Percentiles rank a stretch among this genome's conserved stretches.
phyloP scores from a whole-genome alignment of 2,329 filamentous ascomycete genomes.

The Colletotrichum abscissum region DNA sequence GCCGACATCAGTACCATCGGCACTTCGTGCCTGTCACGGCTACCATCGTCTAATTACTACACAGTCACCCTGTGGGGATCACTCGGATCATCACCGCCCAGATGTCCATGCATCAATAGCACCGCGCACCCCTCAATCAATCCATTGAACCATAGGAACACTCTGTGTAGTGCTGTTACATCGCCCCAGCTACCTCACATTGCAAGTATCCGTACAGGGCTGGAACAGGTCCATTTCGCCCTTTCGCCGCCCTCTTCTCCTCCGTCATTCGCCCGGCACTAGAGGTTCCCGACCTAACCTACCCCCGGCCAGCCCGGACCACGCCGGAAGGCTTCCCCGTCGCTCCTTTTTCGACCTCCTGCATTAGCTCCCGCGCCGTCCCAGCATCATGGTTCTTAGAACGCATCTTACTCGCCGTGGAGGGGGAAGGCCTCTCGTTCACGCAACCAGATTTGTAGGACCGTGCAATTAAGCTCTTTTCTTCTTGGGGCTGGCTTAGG shows the following conservation, averaged over 20 bases:
- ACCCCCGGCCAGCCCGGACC: not conserved
- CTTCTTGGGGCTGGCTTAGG: no score
- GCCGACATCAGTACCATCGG: not conserved
- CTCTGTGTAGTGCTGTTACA: conserved; percentile 8
- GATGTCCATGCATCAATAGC: conserved; percentile 10
- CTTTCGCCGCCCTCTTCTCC: not conserved
- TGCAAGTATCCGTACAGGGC: conserved; percentile 5
- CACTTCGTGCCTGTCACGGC: not conserved
- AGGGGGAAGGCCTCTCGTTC: not conserved
- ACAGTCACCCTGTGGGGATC: not conserved
- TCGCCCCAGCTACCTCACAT: conserved; percentile 11
- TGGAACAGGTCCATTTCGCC: conserved; percentile 3
- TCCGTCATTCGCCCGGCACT: not conserved
- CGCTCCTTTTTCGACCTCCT: conserved; percentile 15
- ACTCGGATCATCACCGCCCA: conserved; percentile 18
- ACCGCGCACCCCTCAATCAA: not conserved
- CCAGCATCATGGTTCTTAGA: conserved; percentile 18
- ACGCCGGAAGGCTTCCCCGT: not conserved
- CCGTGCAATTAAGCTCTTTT: conserved; percentile 1
- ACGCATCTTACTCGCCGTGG: not conserved
- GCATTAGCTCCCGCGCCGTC: conserved; percentile 31
- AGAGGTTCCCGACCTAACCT: not conserved
- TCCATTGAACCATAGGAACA: not conserved
- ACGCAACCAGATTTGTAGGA: not conserved
- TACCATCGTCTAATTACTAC: not conserved